phyloP scores from a whole-genome alignment of 345 rosid genomes.

The Populus euphratica region DNA sequence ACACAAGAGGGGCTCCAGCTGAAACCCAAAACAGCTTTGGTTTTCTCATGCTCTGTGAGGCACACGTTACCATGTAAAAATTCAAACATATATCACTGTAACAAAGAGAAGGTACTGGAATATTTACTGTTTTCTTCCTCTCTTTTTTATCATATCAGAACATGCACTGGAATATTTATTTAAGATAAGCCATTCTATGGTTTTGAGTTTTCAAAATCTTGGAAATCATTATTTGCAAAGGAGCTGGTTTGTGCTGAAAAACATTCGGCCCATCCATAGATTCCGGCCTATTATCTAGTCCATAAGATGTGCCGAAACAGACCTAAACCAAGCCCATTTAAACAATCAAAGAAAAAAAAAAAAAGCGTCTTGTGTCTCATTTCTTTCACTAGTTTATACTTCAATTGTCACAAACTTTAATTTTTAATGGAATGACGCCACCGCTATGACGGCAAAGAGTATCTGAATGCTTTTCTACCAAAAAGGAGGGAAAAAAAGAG shows the following conservation, averaged over 20 bases:
- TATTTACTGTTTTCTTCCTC: too few relatives aligned
- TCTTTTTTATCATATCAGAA: too few relatives aligned
- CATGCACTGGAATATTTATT: not conserved
- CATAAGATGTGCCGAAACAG: not conserved
- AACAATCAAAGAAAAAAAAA: too few relatives aligned
- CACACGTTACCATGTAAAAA: conserved; percentile 16
- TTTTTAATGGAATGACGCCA: not conserved
- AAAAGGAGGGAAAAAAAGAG: too few relatives aligned
- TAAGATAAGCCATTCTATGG: not conserved
- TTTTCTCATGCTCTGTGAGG: conserved; percentile 66
- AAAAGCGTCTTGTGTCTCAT: not conserved
- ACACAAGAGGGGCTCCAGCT: conserved; percentile 76
- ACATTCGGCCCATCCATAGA: not conserved
- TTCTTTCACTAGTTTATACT: too few relatives aligned
- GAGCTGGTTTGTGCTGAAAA: too few relatives aligned
- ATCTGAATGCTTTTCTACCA: not conserved
- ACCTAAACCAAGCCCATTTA: not conserved
- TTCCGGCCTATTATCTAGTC: not conserved
- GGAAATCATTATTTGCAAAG: not conserved
- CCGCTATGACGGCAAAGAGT: not conserved
- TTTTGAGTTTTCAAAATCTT: not conserved
- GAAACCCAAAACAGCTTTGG: conserved; percentile 85
- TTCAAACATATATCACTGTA: not conserved
- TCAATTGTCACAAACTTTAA: too few relatives aligned
- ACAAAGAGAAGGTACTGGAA: not conserved